Percentiles rank a stretch among this genome's conserved stretches.
These are phyloP conservation scores for Amanita pallidorosea DNA, from an alignment of 768 basidiomycete species.

Conservation along the genomic window DNA sequence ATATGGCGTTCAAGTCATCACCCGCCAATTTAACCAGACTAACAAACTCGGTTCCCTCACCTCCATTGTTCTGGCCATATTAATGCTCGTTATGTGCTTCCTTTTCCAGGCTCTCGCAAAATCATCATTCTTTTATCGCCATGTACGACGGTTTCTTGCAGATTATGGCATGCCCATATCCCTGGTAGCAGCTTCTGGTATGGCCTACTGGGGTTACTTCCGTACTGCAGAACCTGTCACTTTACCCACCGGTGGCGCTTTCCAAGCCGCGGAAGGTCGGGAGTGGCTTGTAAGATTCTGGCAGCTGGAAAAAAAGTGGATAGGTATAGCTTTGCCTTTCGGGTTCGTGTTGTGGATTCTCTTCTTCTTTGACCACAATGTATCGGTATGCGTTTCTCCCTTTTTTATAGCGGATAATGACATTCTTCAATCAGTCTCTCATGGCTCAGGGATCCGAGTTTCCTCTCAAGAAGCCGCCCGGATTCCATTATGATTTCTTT, in stretches of 20 bases:
- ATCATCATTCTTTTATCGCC: slow-evolving; percentile 59
- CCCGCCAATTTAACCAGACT: slow-evolving; percentile 48
- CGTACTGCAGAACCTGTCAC: slow-evolving; percentile 48
- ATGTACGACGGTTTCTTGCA: slow-evolving; percentile 63
- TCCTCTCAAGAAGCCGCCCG: slow-evolving; percentile 83
- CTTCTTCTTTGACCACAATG: slow-evolving; percentile 94
- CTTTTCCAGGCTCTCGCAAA: slow-evolving; percentile 58
- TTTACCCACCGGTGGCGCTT: slow-evolving; percentile 58
- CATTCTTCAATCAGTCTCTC: slow-evolving; percentile 43
- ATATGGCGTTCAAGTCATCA: slow-evolving; percentile 80
- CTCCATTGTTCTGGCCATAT: slow-evolving; percentile 60
- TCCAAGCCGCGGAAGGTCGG: slow-evolving; percentile 60
- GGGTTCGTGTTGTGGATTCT: slow-evolving; percentile 82
- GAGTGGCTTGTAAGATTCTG: slow-evolving; percentile 85
- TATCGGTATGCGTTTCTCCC: slow-evolving; percentile 50
- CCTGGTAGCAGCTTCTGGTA: slow-evolving; percentile 59
- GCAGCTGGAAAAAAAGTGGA: slow-evolving; percentile 82
- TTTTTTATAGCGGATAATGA: background rate
- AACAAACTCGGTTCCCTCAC: slow-evolving; percentile 43
- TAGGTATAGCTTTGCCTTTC: slow-evolving; percentile 82
- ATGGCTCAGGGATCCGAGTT: slow-evolving; percentile 89
- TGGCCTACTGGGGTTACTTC: slow-evolving; percentile 85
- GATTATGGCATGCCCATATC: slow-evolving; percentile 93
- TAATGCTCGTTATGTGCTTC: slow-evolving; percentile 70
- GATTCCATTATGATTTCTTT: slow-evolving; percentile 85